A percentile compares a stretch with the other conserved stretches of the same genome.
These are phyloP conservation scores for Casuarina equisetifolia DNA, from an alignment of 306 rosid species.

Conservation along the genomic window DNA sequence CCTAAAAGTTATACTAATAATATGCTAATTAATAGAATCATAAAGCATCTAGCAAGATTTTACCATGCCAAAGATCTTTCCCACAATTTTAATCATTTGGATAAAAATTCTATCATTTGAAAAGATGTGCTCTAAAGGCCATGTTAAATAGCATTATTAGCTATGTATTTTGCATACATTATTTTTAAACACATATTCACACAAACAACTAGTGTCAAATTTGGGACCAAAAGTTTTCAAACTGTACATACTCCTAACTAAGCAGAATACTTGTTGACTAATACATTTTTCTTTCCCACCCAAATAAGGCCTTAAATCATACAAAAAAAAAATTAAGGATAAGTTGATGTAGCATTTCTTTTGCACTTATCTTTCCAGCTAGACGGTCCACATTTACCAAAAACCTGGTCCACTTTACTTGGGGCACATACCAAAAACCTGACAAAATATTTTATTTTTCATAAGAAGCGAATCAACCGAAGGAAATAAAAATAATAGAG, in stretches of 20 bases:
- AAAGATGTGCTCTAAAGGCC: not conserved
- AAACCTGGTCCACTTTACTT: constrained; percentile 69
- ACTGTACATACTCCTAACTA: too few relatives aligned
- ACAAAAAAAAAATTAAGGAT: too few relatives aligned
- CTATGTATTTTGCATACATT: not conserved
- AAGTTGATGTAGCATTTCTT: too few relatives aligned
- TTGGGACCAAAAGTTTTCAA: too few relatives aligned
- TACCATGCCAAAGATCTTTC: not conserved
- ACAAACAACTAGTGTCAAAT: too few relatives aligned
- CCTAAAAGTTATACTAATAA: too few relatives aligned
- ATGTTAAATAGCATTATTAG: not conserved
- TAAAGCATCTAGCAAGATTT: not conserved
- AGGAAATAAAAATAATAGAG: not conserved
- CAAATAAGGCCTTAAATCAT: too few relatives aligned
- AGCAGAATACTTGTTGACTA: too few relatives aligned
- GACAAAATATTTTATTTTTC: constrained; percentile 15
- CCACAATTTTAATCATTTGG: not conserved
- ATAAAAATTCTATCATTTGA: not conserved
- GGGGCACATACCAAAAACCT: constrained; percentile 99
- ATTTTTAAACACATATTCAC: too few relatives aligned
- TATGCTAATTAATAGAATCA: too few relatives aligned
- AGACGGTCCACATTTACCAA: constrained; percentile 62
- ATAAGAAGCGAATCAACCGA: not conserved
- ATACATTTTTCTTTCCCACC: too few relatives aligned
- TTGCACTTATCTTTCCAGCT: constrained; percentile 97